Base-by-base conservation (phyloP, 768 basidiomycete species). In the Termitomyces sp. region DNA sequence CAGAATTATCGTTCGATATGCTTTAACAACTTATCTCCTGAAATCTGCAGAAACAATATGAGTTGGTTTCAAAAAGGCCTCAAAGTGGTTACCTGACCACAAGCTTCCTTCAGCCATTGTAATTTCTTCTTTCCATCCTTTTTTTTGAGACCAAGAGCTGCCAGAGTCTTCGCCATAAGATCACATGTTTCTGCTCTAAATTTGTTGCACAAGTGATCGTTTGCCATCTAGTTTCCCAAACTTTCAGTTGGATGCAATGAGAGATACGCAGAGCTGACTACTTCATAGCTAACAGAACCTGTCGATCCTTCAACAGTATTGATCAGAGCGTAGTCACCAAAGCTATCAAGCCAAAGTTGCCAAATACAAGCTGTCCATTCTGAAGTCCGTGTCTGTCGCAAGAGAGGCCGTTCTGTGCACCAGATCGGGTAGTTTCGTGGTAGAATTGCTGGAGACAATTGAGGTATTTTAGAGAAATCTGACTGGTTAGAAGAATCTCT, bases 281-380 rank as follows among this genome's bases (percentile, higher is more conserved):
- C 52, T 54, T 63, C n/a, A 59, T 25, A 37, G 43, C 17, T 40
- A 10, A 46, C 23, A 25, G 29, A 49, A 29, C 25, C 37, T 25
- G 45, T 46, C 34, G 47, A 10, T 53, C 59, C 59, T 62, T 70
- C 42, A 59, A 62, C n/a, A 57, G 58, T 38, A 58, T 66, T 49
- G 45, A 67, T 44, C 62, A 66, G 21, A 66, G 67, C 10, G 6
- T 73, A 66, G 12, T 69, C 69, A 14, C 84, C 85, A 35, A 75
- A 77, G 54, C 73, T 77, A 54, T 83, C 80, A 27, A 87, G 73
- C 73, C 81, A 81, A 56, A 86, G 57, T 62, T 84, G 82, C 85
- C 86, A 88, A 14, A 87, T 68, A 65, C 86, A 88, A 57, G 85
- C 82, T 34, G 77, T 73, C 86, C 86, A 88, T 57, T 86, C 83